Evolutionary conservation across 2,329 filamentous ascomycete genomes (phyloP).

Genomic region (Botrytis byssoidea): DNA sequence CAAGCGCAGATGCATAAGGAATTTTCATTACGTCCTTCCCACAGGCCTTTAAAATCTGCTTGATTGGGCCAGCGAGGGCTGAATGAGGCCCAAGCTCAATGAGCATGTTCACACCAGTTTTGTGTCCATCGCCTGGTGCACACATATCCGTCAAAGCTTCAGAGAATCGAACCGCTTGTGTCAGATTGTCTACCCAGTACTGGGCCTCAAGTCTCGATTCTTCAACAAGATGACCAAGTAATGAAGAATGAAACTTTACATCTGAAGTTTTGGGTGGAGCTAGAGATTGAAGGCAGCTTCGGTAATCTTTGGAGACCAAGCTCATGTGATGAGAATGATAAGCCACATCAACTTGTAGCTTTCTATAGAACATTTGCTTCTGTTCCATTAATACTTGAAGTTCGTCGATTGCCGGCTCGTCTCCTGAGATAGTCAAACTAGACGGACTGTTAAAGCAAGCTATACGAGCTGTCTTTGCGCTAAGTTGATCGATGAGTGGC

Average conservation of each 20-base stretch:
- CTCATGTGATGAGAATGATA: slow-evolving; percentile 22
- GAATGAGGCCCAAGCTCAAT: slow-evolving; percentile 30
- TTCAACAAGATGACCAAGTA: slow-evolving; percentile 37
- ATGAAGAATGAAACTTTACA: slow-evolving; percentile 45
- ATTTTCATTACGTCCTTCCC: slow-evolving; percentile 43
- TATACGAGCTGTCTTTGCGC: slow-evolving; percentile 26
- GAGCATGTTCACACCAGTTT: slow-evolving; percentile 29
- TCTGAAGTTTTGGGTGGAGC: slow-evolving; percentile 15
- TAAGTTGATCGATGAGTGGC: slow-evolving; percentile 15
- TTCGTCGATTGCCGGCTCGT: slow-evolving; percentile 25
- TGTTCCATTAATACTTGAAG: slow-evolving; percentile 28
- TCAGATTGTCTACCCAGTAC: slow-evolving; percentile 49
- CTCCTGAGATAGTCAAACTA: slow-evolving; percentile 33
- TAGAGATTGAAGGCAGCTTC: slow-evolving; percentile 16
- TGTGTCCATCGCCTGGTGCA: slow-evolving; percentile 23
- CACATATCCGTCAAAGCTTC: slow-evolving; percentile 40
- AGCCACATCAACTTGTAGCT: slow-evolving; percentile 25
- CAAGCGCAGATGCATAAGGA: slow-evolving; percentile 22
- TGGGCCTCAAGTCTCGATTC: slow-evolving; percentile 35
- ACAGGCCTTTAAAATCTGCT: slow-evolving; percentile 41
- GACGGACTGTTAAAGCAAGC: slow-evolving; percentile 36
- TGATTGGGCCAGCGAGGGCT: slow-evolving; percentile 30
- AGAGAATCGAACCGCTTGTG: slow-evolving; percentile 46
- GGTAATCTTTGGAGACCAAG: slow-evolving; percentile 17
- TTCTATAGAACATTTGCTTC: slow-evolving; percentile 28